Evolutionary conservation across 768 basidiomycete genomes (phyloP), one percentile per base, ranked within the genome.

Genomic region (Suillus cothurnatus): DNA sequence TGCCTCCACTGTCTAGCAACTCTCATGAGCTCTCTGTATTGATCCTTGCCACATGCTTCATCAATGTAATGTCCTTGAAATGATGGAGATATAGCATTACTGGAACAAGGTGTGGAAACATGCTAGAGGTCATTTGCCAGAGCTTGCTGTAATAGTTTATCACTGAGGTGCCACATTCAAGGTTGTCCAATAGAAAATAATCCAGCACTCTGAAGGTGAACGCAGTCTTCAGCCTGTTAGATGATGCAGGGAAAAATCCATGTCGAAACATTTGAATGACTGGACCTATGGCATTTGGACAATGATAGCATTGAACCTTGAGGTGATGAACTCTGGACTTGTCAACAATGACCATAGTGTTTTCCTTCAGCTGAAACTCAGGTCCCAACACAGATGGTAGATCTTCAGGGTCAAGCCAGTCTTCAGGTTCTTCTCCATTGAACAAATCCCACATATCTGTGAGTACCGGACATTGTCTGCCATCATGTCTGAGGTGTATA

Each of bases 81-180:
- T n/a, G n/a, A 23, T 0, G 2, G 21, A n/a, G 11, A 12, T 23
- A 23, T n/a, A 4, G 21, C n/a, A n/a, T 47, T 47, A 47, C 45
- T 2, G 14, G 26, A 6, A 38, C 12, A 5, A 32, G 31, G 55
- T 56, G 55, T 9, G 55, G 26, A 56, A 56, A 56, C 23, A 56
- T 56, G 14, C 55, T 56, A 4, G 11, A 57, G 19, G 61, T 62
- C 19, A 62, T 52, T 31, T 12, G 11, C 15, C 9, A 8, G 19
- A 62, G 41, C 49, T 62, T 62, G 23, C 31, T 36, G 21, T 32
- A 62, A 61, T 58, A 62, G 26, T 55, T 62, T 9, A 55, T 31
- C 5, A 12, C 19, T 0, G 28, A 55, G 11, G 61, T 62, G 5
- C 45, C 21, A 21, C 56, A 62, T 53, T 62, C 61, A 11, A 62